A percentile compares a stretch with the other conserved stretches of the same genome.
Conservation (phyloP, 371 early-diverging fungal genomes). For the Chytridiales sp. region DNA sequence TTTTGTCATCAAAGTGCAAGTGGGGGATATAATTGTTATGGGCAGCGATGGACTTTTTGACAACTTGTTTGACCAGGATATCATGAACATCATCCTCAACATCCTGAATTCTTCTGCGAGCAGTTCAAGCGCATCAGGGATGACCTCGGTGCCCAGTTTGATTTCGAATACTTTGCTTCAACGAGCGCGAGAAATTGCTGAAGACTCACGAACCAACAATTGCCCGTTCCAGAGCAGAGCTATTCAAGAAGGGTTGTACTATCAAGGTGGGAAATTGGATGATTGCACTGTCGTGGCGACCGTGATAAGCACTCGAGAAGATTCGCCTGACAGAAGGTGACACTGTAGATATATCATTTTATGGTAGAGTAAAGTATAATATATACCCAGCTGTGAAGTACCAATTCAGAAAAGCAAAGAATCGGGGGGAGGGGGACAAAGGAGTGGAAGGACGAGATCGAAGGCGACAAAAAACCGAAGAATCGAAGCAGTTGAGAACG, state of each 20-base stretch:
- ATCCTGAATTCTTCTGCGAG: neutral
- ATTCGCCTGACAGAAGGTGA: conserved; percentile 16
- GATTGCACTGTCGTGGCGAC: conserved; percentile 81
- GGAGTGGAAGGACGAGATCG: too few species aligned
- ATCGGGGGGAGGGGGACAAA: too few species aligned
- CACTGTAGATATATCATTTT: neutral
- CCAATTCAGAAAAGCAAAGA: too few species aligned
- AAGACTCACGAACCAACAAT: conserved; percentile 65
- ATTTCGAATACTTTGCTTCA: conserved; percentile 76
- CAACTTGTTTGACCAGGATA: conserved; percentile 56
- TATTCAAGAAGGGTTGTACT: conserved; percentile 68
- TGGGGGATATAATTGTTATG: conserved; percentile 57
- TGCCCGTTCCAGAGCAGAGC: conserved; percentile 84
- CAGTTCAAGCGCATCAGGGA: conserved; percentile 10
- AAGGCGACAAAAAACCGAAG: too few species aligned
- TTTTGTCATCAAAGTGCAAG: conserved; percentile 72
- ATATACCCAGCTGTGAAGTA: too few species aligned
- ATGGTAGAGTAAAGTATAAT: too few species aligned
- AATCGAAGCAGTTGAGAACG: too few species aligned
- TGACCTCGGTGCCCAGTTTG: neutral
- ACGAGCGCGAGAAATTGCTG: conserved; percentile 74
- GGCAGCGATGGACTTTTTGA: conserved; percentile 55
- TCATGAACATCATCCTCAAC: conserved; percentile 35
- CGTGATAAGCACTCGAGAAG: conserved; percentile 44
- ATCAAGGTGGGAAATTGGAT: conserved; percentile 80